phyloP scores from a whole-genome alignment of 148 eudicot genomes.

The Rhododendron griersonianum region DNA sequence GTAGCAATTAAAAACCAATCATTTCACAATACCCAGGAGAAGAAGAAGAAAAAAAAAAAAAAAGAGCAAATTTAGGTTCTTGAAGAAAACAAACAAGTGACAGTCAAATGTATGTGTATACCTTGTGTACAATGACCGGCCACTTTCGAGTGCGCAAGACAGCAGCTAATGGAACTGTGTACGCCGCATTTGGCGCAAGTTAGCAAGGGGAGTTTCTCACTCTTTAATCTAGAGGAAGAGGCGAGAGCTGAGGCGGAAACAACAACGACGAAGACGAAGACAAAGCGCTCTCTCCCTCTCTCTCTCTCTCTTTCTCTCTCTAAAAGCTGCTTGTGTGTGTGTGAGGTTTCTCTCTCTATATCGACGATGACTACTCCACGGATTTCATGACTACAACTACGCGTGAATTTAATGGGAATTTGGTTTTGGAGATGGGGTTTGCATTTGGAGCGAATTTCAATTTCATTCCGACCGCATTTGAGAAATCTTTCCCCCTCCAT shows the following conservation, averaged over 20 bases:
- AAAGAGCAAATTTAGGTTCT: background rate
- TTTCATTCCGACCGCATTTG: constrained; percentile 97
- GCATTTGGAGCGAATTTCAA: constrained; percentile 56
- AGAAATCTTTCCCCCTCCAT: constrained; percentile 29
- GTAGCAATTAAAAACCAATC: constrained; percentile 16
- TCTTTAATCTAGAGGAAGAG: background rate
- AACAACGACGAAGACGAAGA: constrained; percentile 8
- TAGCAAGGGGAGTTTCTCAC: background rate
- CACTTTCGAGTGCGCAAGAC: constrained; percentile 17
- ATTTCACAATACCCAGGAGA: background rate
- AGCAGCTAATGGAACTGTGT: constrained; percentile 14
- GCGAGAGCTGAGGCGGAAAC: constrained; percentile 4
- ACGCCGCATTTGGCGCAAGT: constrained; percentile 19
- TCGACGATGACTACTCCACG: constrained; percentile 25
- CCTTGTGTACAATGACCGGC: constrained; percentile 13
- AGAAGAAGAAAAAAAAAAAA: background rate
- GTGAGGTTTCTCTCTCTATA: background rate
- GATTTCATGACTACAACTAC: constrained; percentile 55
- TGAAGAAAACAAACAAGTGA: background rate
- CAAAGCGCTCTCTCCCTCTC: too few relatives aligned
- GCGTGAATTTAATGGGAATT: constrained; percentile 65
- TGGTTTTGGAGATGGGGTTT: constrained; percentile 20
- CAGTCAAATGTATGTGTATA: constrained; percentile 5
- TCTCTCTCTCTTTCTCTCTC: constrained; percentile 5
- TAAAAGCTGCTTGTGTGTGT: background rate